Evolutionary conservation across 495 filamentous ascomycete genomes (phyloP).

Genomic region (Penicillium tannophilum): DNA sequence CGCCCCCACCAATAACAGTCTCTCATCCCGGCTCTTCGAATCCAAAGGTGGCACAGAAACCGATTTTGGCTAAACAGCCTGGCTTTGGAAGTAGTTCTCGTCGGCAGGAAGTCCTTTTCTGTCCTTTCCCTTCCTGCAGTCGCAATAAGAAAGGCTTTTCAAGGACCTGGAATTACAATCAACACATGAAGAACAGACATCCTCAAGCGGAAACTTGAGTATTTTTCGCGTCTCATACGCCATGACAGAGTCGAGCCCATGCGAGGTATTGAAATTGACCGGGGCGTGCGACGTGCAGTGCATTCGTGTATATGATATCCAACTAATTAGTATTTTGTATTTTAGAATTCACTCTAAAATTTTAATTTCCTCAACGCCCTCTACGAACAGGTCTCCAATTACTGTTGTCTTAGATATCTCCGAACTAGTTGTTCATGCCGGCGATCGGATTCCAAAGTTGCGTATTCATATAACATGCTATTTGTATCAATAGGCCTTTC

Average conservation of each 20-base stretch:
- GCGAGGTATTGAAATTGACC: not conserved
- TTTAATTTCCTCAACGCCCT: not conserved
- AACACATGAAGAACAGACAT: constrained; percentile 1
- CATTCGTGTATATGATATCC: not conserved
- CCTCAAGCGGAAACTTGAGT: not conserved
- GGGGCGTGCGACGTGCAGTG: not conserved
- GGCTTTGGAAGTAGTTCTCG: not conserved
- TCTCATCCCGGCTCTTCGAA: not conserved
- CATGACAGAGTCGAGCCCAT: not conserved
- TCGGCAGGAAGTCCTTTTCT: not conserved
- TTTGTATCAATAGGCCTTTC: not conserved
- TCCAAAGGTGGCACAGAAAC: not conserved
- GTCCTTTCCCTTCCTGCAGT: not conserved
- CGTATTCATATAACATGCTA: not conserved
- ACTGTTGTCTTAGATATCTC: not conserved
- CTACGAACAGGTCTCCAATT: not conserved
- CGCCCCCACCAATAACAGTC: not conserved
- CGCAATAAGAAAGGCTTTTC: not conserved
- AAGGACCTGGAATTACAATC: not conserved
- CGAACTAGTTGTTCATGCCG: not conserved
- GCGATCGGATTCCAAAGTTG: not conserved
- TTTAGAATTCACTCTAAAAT: not conserved
- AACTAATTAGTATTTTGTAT: not conserved
- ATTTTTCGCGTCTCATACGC: not conserved
- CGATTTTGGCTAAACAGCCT: not conserved